Evolutionary conservation across 352 stramenopile genomes (phyloP), one percentile per base, ranked within the genome.

Genomic region (Pythium rhizo-oryzae): DNA sequence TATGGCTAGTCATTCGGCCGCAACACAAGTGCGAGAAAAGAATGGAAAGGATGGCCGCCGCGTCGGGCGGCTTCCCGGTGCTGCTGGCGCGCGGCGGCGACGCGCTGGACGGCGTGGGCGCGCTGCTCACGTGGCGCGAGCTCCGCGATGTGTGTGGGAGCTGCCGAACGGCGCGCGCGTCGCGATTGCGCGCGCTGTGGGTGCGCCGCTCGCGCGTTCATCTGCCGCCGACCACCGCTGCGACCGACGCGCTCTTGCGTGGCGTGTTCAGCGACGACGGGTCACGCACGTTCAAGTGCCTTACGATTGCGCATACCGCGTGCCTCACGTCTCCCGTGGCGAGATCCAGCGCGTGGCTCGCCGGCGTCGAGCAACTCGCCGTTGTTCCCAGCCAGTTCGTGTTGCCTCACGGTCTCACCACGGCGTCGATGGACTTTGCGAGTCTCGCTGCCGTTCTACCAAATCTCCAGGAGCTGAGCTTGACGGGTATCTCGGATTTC

Each of bases 111-210:
- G n/a, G 12, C 13, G 13, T 69, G 19, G 30, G 44, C 5, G 47
- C 19, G 25, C 58, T 58, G 33, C 35, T 70, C 8, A 28, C 24
- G 49, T 70, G 63, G 63, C 19, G 25, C 30, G 63, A 64, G 23
- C 55, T 70, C 4, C 18, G n/a, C 1, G 6, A 49, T 23, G 18
- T 57, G 1, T 33, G 5, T 11, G 13, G 11, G 21, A 47, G n/a
- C 28, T 53, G 43, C 13, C n/a, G 13, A 12, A 44, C n/a, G 1
- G 55, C 35, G 39, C 43, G 52, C 24, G n/a, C 41, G 16, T 70
- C 63, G 23, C 30, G n/a, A n/a, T 55, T 64, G 16, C 46, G 46
- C 4, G 25, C 8, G 43, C 21, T 64, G 18, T 64, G 47, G 16
- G 18, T 59, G 18, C 46, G 25, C 15, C 24, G 28, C 8, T 41